Conservation (phyloP, 805 yeast genomes). For the Starmerella powellii region DNA sequence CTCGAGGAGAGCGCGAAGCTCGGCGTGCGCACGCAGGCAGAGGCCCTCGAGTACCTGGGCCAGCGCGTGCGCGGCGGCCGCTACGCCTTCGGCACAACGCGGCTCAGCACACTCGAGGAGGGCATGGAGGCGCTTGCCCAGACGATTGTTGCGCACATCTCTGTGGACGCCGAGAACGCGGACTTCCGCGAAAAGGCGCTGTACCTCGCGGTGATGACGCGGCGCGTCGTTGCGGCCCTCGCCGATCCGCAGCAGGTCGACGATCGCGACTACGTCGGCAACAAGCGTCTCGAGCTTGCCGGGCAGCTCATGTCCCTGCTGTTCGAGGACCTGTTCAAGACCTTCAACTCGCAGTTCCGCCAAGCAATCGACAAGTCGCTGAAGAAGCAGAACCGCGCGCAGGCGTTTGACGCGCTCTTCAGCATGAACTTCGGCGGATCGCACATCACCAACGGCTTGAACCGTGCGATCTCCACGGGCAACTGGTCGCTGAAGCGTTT, state of each 20-base stretch:
- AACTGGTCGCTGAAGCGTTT: conserved; percentile 98
- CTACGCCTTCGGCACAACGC: conserved; percentile 33
- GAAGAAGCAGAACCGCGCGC: conserved; percentile 86
- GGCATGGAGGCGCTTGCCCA: conserved; percentile 88
- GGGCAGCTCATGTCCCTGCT: conserved; percentile 92
- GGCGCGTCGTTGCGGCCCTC: conserved; percentile 92
- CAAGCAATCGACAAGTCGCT: conserved; percentile 86
- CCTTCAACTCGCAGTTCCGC: conserved; percentile 88
- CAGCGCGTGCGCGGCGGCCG: conserved; percentile 81
- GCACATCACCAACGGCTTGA: conserved; percentile 85
- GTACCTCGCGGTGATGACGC: conserved; percentile 90
- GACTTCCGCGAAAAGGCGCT: conserved; percentile 91
- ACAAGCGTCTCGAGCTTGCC: conserved; percentile 90
- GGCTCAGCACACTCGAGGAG: conserved; percentile 70
- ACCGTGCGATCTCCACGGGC: conserved; percentile 95
- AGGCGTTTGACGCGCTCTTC: conserved; percentile 85
- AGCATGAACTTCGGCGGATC: conserved; percentile 84
- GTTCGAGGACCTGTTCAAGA: conserved; percentile 94
- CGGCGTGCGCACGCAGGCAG: conserved; percentile 81
- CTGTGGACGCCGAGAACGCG: conserved; percentile 51
- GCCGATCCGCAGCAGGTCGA: conserved; percentile 91
- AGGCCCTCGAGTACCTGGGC: conserved; percentile 86
- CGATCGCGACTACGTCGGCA: conserved; percentile 97
- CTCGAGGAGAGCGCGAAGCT: conserved; percentile 85
- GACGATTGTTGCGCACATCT: conserved; percentile 87